These are phyloP conservation scores for Zygosaccharomyces pseudorouxii DNA, from an alignment of 805 yeast genomes.

Conservation along the genomic window DNA sequence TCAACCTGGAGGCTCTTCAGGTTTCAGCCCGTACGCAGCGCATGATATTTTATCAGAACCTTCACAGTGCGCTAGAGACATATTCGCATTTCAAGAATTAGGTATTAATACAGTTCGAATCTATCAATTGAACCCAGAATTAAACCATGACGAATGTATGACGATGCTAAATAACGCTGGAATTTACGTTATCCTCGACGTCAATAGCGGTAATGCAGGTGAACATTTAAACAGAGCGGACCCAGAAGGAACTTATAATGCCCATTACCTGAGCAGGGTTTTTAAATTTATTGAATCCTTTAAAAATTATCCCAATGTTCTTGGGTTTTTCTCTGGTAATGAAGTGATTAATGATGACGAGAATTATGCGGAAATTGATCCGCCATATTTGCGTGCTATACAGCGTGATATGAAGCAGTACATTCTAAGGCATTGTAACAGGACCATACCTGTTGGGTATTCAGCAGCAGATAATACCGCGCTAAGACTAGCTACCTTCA, in stretches of 20 bases:
- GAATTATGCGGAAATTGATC: constrained; percentile 57
- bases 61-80: constrained; percentile 73
- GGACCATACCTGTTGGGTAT: constrained; percentile 91
- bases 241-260: constrained; percentile 66
- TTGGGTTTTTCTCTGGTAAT: constrained; percentile 89
- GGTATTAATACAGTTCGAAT: constrained; percentile 85
- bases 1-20: constrained; percentile 90
- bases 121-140: constrained; percentile 75
- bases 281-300: constrained; percentile 82
- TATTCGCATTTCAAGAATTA: constrained; percentile 67
- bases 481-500: constrained; percentile 68
- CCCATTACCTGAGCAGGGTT: constrained; percentile 66
- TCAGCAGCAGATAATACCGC: constrained; percentile 83
- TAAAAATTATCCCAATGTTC: constrained; percentile 73
- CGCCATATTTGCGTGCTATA: constrained; percentile 80
- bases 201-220: constrained; percentile 64
- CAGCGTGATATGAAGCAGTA: constrained; percentile 89
- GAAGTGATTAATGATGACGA: constrained; percentile 79
- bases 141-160: constrained; percentile 90
- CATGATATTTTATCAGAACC: constrained; percentile 70
- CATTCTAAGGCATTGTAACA: constrained; percentile 59
- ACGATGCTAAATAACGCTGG: constrained; percentile 85
- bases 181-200: constrained; percentile 81
- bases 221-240: constrained; percentile 70
- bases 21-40: constrained; percentile 30